Conservation (phyloP, 345 rosid genomes). For the Turnera subulata region DNA sequence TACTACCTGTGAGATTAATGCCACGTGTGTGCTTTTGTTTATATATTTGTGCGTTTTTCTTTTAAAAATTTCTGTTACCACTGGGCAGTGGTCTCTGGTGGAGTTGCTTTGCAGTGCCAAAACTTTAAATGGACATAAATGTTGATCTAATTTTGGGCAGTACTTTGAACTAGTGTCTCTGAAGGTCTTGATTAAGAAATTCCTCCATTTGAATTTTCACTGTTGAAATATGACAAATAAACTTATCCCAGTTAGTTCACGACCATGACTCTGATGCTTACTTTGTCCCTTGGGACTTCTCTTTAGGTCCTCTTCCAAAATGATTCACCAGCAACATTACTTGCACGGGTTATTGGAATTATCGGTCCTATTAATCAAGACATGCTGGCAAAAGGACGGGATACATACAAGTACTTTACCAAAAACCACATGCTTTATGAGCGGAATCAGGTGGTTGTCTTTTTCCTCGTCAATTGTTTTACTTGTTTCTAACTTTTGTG, state of each 20-base stretch:
- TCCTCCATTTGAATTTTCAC: no score
- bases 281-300: conserved; percentile 12
- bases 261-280: not conserved
- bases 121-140: no score
- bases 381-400: conserved; percentile 92
- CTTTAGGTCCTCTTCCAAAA: conserved; percentile 93
- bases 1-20: no score
- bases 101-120: no score
- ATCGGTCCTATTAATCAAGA: conserved; percentile 66
- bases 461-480: not conserved
- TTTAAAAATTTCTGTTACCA: no score
- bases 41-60: no score
- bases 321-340: conserved; percentile 93
- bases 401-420: conserved; percentile 85
- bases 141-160: no score
- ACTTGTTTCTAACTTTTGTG: not conserved
- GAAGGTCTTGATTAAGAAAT: no score
- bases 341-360: conserved; percentile 89
- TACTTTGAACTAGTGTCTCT: no score
- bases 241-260: not conserved
- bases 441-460: conserved; percentile 67
- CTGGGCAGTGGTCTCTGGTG: no score
- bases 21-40: no score
- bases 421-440: conserved; percentile 94
- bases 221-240: no score